Base-by-base conservation (phyloP, 2,329 filamentous ascomycete genomes). In the Epichloe gansuensis region DNA sequence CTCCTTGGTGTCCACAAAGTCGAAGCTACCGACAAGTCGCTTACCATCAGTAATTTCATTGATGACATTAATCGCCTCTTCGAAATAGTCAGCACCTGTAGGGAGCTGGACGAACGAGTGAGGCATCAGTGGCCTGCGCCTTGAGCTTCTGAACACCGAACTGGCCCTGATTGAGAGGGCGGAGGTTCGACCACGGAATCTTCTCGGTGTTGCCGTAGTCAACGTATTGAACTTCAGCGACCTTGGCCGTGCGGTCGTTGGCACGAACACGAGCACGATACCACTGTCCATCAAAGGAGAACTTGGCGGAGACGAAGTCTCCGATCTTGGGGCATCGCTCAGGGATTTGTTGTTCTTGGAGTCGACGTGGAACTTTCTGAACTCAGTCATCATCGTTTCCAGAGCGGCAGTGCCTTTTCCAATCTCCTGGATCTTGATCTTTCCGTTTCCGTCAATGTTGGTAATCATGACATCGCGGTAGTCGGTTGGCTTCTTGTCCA, bases 171-270 rank as follows among this genome's bases (percentile, higher is more conserved):
- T 83, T 80, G 48, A 98, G 79, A n/a, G 89, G 77, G 31, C 93
- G 86, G 44, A 98, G 81, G 59, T 81, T 78, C 25, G 82, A 79
- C 90, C 91, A 98, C 0, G 91, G 81, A 53, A 95, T 76, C 64
- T 83, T 85, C 71, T 98, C 93, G 52, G 81, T 85, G 77, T 98
- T 98, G 62, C 93, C 93, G 69, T 94, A 98, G 73, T 98, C 93
- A 57, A 98, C 82, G 71, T 95, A 98, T 46, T 94, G 73, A 28
- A 98, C 85, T 69, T 98, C 93, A 25, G 90, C 85, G 61, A 87
- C 82, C 77, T 93, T 89, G 63, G 84, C 85, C 8, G 91, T 80
- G 56, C 93, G 89, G 72, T 98, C 93, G 69, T 97, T 96, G 65
- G 91, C 83, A 56, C 91, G 85, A 56, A 98, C 82, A 56, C 85